A percentile compares a stretch with the other conserved stretches of the same genome.
phyloP scores from a whole-genome alignment of 768 basidiomycete genomes.

The Rhizopogon sp. region DNA sequence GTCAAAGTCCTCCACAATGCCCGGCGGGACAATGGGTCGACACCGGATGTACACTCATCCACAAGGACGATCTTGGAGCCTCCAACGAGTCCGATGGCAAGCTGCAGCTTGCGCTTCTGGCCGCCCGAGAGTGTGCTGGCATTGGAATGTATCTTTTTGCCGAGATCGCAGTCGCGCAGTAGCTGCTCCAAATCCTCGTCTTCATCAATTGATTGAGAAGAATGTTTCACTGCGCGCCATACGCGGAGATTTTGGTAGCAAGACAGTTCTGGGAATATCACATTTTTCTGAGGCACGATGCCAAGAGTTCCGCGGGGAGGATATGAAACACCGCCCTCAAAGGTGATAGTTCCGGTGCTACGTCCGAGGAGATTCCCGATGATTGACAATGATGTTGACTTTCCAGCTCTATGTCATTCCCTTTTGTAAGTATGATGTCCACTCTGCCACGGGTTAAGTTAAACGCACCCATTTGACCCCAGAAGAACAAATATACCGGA shows the following conservation, averaged over 20 bases:
- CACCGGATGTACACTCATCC: conserved; percentile 73
- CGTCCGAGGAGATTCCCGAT: conserved; percentile 58
- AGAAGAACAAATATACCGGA: conserved; percentile 73
- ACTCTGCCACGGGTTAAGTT: background rate
- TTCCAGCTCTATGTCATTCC: conserved; percentile 53
- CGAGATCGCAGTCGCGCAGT: conserved; percentile 67
- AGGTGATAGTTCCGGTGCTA: conserved; percentile 52
- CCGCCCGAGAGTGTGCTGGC: conserved; percentile 69
- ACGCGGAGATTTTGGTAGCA: conserved; percentile 70
- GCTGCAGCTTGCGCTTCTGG: conserved; percentile 78
- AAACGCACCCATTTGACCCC: conserved; percentile 59
- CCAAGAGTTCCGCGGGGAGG: conserved; percentile 66
- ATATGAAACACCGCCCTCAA: conserved; percentile 45
- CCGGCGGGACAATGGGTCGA: conserved; percentile 75
- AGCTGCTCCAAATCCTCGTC: conserved; percentile 62
- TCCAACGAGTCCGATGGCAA: conserved; percentile 76
- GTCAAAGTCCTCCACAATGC: conserved; percentile 75
- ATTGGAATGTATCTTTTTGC: conserved; percentile 61
- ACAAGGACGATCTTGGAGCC: conserved; percentile 67
- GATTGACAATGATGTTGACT: conserved; percentile 67
- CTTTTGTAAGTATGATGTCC: background rate
- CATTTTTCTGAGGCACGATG: conserved; percentile 81
- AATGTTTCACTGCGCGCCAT: conserved; percentile 70
- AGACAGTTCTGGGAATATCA: conserved; percentile 70
- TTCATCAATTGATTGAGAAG: conserved; percentile 30